These are phyloP conservation scores for Ilyonectria destructans DNA, from an alignment of 2,329 filamentous ascomycete genomes.

Conservation along the genomic window DNA sequence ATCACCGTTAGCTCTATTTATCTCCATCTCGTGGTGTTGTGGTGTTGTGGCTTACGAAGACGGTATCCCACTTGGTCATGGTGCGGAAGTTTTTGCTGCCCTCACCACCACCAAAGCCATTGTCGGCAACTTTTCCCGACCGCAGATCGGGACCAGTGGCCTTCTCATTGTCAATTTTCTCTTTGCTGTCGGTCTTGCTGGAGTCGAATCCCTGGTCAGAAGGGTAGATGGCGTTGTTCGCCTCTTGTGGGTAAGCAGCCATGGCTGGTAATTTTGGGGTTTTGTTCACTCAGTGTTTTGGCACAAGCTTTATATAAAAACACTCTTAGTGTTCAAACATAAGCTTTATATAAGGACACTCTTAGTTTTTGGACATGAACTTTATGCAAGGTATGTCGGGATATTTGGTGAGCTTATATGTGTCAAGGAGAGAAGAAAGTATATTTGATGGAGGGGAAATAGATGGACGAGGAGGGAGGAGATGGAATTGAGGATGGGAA, in stretches of 20 bases:
- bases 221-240: slow-evolving; percentile 45
- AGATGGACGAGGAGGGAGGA: slow-evolving; percentile 8
- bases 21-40: neutral
- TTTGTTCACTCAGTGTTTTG: neutral
- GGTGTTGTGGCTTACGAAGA: slow-evolving; percentile 33
- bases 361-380: too few species aligned
- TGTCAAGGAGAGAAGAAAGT: slow-evolving; percentile 16
- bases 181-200: slow-evolving; percentile 48
- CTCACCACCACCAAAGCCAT: slow-evolving; percentile 50
- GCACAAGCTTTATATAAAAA: slow-evolving; percentile 10
- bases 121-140: slow-evolving; percentile 42
- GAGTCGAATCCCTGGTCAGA: slow-evolving; percentile 47
- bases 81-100: slow-evolving; percentile 54
- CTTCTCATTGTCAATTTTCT: slow-evolving; percentile 43
- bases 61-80: slow-evolving; percentile 54
- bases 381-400: too few species aligned
- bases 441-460: slow-evolving; percentile 1
- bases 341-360: too few species aligned
- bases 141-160: slow-evolving; percentile 36
- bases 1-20: neutral
- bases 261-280: slow-evolving; percentile 34
- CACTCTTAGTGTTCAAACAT: too few species aligned
- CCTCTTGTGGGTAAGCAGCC: slow-evolving; percentile 40
- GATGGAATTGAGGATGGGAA: neutral
- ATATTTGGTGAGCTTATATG: neutral